A percentile compares a stretch with the other conserved stretches of the same genome.
Evolutionary conservation across 306 rosid species (phyloP).

Genomic region (Senna siamea): DNA sequence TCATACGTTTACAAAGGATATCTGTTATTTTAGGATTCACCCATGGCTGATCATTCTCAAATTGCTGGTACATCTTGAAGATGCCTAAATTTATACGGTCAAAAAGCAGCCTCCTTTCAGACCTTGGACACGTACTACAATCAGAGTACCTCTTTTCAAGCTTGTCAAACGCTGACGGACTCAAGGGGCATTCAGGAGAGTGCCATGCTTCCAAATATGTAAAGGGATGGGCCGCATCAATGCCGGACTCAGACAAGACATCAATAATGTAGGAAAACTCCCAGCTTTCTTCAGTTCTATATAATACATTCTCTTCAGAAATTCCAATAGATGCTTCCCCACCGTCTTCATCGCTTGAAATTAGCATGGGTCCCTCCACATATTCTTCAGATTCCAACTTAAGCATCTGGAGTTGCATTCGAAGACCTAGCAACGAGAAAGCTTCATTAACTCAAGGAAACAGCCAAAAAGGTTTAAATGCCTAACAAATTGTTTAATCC

Average conservation of each 20-base stretch:
- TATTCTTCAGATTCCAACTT: constrained; percentile 76
- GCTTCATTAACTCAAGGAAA: constrained; percentile 25
- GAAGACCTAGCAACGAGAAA: constrained; percentile 65
- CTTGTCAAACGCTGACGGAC: constrained; percentile 61
- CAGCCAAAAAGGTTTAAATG: not conserved
- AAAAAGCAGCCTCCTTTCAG: constrained; percentile 77
- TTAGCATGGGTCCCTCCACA: constrained; percentile 60
- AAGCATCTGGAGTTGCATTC: constrained; percentile 92
- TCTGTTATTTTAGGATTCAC: constrained; percentile 34
- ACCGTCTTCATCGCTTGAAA: constrained; percentile 80
- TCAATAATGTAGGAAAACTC: constrained; percentile 64
- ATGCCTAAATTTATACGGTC: constrained; percentile 75
- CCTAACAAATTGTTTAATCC: too few relatives aligned
- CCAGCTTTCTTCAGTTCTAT: constrained; percentile 61
- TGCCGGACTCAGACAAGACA: constrained; percentile 60
- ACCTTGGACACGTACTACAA: constrained; percentile 54
- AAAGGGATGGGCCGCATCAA: constrained; percentile 47
- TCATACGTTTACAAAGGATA: constrained; percentile 39
- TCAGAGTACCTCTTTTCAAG: constrained; percentile 68
- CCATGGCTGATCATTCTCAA: constrained; percentile 61
- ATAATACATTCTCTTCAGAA: constrained; percentile 36
- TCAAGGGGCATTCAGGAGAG: constrained; percentile 70
- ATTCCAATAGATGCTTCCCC: constrained; percentile 49
- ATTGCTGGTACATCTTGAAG: constrained; percentile 56
- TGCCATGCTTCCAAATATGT: constrained; percentile 53